These are phyloP conservation scores for Telopea speciosissima DNA, from an alignment of 177 flowering plant genomes.

Conservation along the genomic window DNA sequence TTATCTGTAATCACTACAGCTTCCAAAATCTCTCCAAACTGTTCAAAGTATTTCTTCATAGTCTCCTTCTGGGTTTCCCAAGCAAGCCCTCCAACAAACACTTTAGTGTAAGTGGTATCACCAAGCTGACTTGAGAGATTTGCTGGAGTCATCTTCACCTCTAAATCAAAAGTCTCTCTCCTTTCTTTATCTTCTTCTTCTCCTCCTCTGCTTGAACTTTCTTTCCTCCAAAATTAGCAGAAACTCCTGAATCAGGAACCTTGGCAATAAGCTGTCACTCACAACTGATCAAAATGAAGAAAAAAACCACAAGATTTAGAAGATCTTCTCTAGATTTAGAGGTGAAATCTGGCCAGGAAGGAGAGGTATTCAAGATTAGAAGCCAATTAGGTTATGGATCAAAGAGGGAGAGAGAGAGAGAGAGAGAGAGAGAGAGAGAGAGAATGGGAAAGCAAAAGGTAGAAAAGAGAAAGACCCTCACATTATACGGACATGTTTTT, in stretches of 20 bases:
- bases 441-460: slow-evolving; percentile 14
- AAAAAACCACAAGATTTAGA: too few species aligned
- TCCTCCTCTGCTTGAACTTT: slow-evolving; percentile 5
- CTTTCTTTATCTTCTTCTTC: background rate
- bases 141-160: slow-evolving; percentile 40
- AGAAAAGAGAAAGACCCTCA: slow-evolving; percentile 5
- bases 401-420: slow-evolving; percentile 20
- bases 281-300: background rate
- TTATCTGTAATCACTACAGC: slow-evolving; percentile 95
- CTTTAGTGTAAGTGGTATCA: slow-evolving; percentile 89
- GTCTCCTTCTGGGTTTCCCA: slow-evolving; percentile 95
- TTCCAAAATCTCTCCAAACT: slow-evolving; percentile 91
- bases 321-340: slow-evolving; percentile 13
- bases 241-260: too few species aligned
- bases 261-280: background rate
- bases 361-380: slow-evolving; percentile 17
- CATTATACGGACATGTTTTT: slow-evolving; percentile 36
- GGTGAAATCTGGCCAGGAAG: slow-evolving; percentile 9
- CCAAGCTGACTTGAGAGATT: slow-evolving; percentile 57
- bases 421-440: slow-evolving; percentile 15
- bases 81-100: slow-evolving; percentile 92
- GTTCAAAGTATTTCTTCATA: slow-evolving; percentile 80
- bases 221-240: slow-evolving; percentile 8
- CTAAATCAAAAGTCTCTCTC: too few species aligned
- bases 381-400: slow-evolving; percentile 26